A percentile compares a stretch with the other conserved stretches of the same genome.
Conservation (phyloP, 2,329 filamentous ascomycete genomes). For the Aureobasidium sp. region DNA sequence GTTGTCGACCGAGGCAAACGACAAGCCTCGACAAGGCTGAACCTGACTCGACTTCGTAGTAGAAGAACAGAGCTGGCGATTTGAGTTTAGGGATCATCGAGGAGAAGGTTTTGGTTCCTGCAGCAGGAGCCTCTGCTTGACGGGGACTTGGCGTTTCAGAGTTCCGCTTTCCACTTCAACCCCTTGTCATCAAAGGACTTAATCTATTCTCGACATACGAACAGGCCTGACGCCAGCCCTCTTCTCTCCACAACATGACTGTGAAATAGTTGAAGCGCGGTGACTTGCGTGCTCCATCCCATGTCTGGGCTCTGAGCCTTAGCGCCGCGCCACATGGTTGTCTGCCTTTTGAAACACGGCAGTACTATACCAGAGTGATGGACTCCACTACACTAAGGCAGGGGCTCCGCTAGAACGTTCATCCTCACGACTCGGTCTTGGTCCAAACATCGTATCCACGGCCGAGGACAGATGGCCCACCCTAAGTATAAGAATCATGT, state of each 20-base stretch:
- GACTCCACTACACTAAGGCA: constrained; percentile 15
- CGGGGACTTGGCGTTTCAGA: constrained; percentile 13
- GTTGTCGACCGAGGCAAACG: constrained; percentile 1
- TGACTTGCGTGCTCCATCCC: constrained; percentile 5
- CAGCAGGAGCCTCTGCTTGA: constrained; percentile 5
- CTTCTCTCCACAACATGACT: not conserved
- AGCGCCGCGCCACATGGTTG: constrained; percentile 5
- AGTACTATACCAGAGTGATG: constrained; percentile 2
- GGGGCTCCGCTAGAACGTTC: constrained; percentile 10
- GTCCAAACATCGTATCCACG: not conserved
- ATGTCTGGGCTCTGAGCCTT: not conserved
- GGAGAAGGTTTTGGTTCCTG: constrained; percentile 7
- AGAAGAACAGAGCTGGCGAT: not conserved
- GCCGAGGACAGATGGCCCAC: not conserved
- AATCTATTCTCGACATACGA: constrained; percentile 1
- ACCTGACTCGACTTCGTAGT: not conserved
- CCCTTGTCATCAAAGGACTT: constrained; percentile 9
- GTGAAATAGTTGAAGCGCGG: not conserved
- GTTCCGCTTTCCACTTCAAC: not conserved
- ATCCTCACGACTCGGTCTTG: not conserved
- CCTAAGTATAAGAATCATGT: constrained; percentile 7
- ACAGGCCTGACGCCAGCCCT: not conserved
- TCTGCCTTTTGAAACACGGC: constrained; percentile 8
- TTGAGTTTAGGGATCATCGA: constrained; percentile 9
- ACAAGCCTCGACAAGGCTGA: constrained; percentile 1